phyloP scores from a whole-genome alignment of 768 basidiomycete genomes.

The Rhodotorula toruloides region DNA sequence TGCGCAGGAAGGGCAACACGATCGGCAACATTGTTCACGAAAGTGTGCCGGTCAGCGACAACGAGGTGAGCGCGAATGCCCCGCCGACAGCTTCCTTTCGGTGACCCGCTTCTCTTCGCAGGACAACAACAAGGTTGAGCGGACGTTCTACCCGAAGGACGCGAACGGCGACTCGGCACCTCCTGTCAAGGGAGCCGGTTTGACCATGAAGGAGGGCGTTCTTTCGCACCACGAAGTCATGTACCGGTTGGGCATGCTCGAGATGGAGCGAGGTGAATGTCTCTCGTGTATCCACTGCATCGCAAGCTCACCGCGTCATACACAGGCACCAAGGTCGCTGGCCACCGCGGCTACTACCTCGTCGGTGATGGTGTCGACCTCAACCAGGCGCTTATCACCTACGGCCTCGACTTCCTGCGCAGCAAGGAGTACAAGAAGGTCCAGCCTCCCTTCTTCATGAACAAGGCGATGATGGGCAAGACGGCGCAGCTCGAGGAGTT shows the following conservation, averaged over 20 bases:
- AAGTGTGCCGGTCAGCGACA: constrained; percentile 73
- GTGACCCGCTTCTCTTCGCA: constrained; percentile 43
- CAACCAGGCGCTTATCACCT: constrained; percentile 90
- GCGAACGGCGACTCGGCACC: constrained; percentile 57
- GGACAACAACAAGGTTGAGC: constrained; percentile 82
- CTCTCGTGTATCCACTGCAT: not conserved
- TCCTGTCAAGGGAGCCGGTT: constrained; percentile 31
- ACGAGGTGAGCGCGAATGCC: constrained; percentile 69
- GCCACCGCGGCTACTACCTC: constrained; percentile 94
- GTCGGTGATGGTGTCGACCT: constrained; percentile 93
- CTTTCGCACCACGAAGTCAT: constrained; percentile 98
- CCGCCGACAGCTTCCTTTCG: too few relatives aligned
- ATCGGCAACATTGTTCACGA: constrained; percentile 92
- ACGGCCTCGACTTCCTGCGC: constrained; percentile 88
- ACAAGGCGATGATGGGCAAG: constrained; percentile 93
- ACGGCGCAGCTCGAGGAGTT: constrained; percentile 98
- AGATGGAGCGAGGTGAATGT: constrained; percentile 81
- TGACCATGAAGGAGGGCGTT: constrained; percentile 57
- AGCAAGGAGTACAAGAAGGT: constrained; percentile 81
- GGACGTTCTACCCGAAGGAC: constrained; percentile 80
- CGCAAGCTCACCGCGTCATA: not conserved
- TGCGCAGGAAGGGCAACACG: constrained; percentile 72
- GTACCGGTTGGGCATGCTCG: constrained; percentile 86
- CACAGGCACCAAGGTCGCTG: constrained; percentile 82
- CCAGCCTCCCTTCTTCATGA: constrained; percentile 97